These are phyloP conservation scores for Wickerhamomyces sp. DNA, from an alignment of 1,139 yeast genomes.

Conservation along the genomic window DNA sequence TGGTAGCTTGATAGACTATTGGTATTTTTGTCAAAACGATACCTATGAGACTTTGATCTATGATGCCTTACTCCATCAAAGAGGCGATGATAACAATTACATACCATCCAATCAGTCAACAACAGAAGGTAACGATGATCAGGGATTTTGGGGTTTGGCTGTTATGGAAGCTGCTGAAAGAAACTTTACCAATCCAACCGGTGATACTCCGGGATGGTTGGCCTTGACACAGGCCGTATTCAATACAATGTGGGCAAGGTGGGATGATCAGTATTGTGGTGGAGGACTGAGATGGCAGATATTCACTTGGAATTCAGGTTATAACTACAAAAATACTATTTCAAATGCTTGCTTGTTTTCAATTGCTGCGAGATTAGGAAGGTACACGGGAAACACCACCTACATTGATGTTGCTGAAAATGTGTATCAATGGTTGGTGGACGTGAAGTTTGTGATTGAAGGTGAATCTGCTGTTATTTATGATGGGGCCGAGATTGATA, in stretches of 20 bases:
- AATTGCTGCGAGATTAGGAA: constrained; percentile 57
- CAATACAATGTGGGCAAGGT: constrained; percentile 49
- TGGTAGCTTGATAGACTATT: constrained; percentile 55
- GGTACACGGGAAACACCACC: constrained; percentile 50
- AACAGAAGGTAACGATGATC: constrained; percentile 71
- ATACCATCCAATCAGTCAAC: constrained; percentile 56
- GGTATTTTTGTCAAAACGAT: constrained; percentile 44
- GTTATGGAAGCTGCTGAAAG: constrained; percentile 59
- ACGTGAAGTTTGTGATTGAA: constrained; percentile 41
- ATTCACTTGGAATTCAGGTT: constrained; percentile 66
- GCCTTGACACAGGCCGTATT: constrained; percentile 56
- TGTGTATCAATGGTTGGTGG: constrained; percentile 58
- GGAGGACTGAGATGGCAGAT: constrained; percentile 74
- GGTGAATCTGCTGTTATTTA: constrained; percentile 37
- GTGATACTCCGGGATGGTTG: constrained; percentile 42
- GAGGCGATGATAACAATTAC: constrained; percentile 49
- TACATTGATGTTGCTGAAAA: constrained; percentile 52
- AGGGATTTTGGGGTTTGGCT: constrained; percentile 66
- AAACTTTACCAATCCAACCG: constrained; percentile 49
- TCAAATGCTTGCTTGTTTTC: constrained; percentile 62
- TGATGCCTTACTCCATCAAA: constrained; percentile 51
- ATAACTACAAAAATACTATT: constrained; percentile 61
- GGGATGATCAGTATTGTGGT: constrained; percentile 51
- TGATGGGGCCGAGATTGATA: constrained; percentile 55
- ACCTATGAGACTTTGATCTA: constrained; percentile 37